Conservation (phyloP, 331 rosid species). For the Saraca asoca region DNA sequence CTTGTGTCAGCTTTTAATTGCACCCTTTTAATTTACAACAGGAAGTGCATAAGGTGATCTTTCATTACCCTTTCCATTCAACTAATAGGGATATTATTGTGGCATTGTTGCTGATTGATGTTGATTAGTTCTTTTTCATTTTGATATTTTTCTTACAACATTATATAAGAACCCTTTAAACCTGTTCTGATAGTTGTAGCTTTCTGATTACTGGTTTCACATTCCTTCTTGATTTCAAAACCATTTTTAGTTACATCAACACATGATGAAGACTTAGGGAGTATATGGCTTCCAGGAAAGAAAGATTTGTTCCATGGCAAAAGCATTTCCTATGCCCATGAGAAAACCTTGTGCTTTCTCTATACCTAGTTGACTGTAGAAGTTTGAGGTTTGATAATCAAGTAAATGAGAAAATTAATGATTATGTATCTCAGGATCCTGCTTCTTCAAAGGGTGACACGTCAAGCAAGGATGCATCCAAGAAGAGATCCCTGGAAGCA, state of each 20-base stretch:
- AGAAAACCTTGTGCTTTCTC: constrained; percentile 27
- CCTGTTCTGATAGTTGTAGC: constrained; percentile 1
- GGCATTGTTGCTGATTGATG: constrained; percentile 21
- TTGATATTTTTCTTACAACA: constrained; percentile 17
- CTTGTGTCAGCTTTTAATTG: no score
- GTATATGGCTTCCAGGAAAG: background rate
- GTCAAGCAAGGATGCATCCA: constrained; percentile 51
- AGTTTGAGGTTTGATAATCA: constrained; percentile 24
- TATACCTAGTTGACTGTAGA: background rate
- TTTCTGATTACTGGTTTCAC: constrained; percentile 4
- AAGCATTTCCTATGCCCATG: constrained; percentile 6
- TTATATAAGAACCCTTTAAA: constrained; percentile 8
- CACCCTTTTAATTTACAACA: background rate
- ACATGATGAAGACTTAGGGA: constrained; percentile 15
- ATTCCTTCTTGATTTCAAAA: constrained; percentile 29
- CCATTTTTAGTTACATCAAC: constrained; percentile 11
- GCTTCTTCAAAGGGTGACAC: constrained; percentile 49
- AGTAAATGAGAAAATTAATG: constrained; percentile 27
- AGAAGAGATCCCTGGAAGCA: constrained; percentile 56
- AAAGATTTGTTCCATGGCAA: background rate
- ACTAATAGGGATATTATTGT: background rate
- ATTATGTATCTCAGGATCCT: constrained; percentile 54
- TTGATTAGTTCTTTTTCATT: constrained; percentile 17
- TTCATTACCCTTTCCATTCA: constrained; percentile 5
- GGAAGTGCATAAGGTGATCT: background rate